Evolutionary conservation across 306 rosid species (phyloP).

Genomic region (Glycine latifolia): DNA sequence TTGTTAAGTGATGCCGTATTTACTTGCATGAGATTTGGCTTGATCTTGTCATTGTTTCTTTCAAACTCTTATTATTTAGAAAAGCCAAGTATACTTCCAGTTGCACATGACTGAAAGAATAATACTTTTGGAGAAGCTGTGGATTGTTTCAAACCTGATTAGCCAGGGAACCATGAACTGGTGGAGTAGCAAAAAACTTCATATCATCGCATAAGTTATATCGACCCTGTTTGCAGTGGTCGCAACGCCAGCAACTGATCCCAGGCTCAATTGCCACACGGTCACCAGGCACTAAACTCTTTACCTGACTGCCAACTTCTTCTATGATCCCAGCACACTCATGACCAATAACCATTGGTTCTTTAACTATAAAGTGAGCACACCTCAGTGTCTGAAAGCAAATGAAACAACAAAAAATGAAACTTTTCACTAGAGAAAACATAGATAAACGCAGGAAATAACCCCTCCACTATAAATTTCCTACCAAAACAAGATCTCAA

Average conservation of each 20-base stretch:
- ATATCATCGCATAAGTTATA: constrained; percentile 89
- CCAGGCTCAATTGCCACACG: constrained; percentile 91
- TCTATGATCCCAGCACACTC: constrained; percentile 94
- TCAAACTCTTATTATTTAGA: constrained; percentile 1
- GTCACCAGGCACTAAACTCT: constrained; percentile 68
- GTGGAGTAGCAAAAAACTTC: constrained; percentile 94
- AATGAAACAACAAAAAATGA: constrained; percentile 35
- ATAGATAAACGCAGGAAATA: constrained; percentile 5
- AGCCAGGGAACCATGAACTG: constrained; percentile 91
- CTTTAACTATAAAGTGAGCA: constrained; percentile 79
- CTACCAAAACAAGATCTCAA: neutral
- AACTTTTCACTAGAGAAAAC: neutral
- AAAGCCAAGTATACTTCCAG: neutral
- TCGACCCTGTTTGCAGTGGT: constrained; percentile 78
- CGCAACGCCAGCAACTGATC: constrained; percentile 84
- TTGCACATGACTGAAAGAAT: constrained; percentile 27
- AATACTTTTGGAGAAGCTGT: constrained; percentile 15
- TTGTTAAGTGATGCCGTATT: neutral
- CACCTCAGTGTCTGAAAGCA: constrained; percentile 69
- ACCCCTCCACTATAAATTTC: constrained; percentile 27
- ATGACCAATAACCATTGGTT: constrained; percentile 97
- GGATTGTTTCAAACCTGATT: constrained; percentile 69
- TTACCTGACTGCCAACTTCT: constrained; percentile 79
- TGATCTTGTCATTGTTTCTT: neutral
- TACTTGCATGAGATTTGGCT: constrained; percentile 1